Evolutionary conservation across 2,329 filamentous ascomycete genomes (phyloP), one percentile per base, ranked within the genome.

Genomic region (Pyricularia grisea): DNA sequence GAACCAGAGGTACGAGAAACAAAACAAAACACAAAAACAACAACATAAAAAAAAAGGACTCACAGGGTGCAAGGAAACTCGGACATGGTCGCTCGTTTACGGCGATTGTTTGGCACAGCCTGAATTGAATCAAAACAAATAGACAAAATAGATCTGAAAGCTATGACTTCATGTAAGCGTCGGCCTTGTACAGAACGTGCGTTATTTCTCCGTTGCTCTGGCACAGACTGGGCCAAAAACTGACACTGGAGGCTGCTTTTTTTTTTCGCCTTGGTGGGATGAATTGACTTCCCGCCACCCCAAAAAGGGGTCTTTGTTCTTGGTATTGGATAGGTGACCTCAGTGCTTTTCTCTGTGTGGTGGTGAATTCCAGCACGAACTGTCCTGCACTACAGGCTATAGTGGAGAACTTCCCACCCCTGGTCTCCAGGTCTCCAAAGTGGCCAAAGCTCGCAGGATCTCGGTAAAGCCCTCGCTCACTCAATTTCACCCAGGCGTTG

Each of bases 61-160:
- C 81, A 90, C 89, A 91, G 77, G 36, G 85, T 83, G 78, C 87
- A 90, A 67, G 88, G 88, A 74, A 90, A 90, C 20, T 82, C 81
- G 66, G 81, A 10, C 17, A 28, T 55, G 11, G 58, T n/a, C 14
- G 58, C 17, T n/a, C 5, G 55, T n/a, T n/a, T 4, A 42, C 23
- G 27, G 67, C 60, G 58, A 68, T 68, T 25, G 36, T 68, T 63
- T 63, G 25, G 60, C 14, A 17, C 25, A 11, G 60, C 14, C 27
- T 30, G 25, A 17, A 63, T 11, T 17, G 60, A 4, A 27, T 25
- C 3, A 27, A 61, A 61, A 61, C 14, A 28, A 28, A 63, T 63
- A 28, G 60, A 28, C 27, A 28, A 63, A 6, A 28, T 28, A 6
- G 60, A 28, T 14, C 5, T 11, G 25, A 14, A 61, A 63, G 60